Evolutionary conservation across 371 early-diverging fungal species (phyloP), one percentile per base, ranked within the genome.

Genomic region (Zychaea mexicana): DNA sequence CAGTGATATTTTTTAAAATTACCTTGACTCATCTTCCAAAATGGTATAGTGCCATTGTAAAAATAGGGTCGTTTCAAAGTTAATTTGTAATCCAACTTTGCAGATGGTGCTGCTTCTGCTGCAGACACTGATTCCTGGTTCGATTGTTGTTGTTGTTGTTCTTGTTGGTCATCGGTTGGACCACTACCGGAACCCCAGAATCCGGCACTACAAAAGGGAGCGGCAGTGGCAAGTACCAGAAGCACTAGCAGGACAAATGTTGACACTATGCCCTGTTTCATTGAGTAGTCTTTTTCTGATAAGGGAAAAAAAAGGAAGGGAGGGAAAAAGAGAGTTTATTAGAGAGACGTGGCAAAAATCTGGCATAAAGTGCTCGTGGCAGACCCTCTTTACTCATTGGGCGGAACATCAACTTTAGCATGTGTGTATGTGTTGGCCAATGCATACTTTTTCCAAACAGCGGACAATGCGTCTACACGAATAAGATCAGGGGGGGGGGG

Each of bases 41-140:
- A 86, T 2, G 91, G 90, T 21, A 89, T 67, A 3, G 71, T 72
- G 2, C 70, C 69, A 49, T 86, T 83, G 62, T 86, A 74, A 33
- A 81, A 81, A 67, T 74, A 87, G 10, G 90, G 90, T 68, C 79
- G 73, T 71, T 90, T 90, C 66, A 90, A 81, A 15, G 87, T 72
- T 61, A 80, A 77, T 45, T 85, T 87, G 69, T 87, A 92, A 73
- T 92, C 92, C 62, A 83, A 78, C 63, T 72, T 73, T 8, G 65
- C 65, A 19, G 61, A 47, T 19, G 76, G 76, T 32, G 74, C 69
- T 36, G 52, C 1, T n/a, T n/a, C n/a, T n/a, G n/a, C n/a, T n/a
- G n/a, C n/a, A n/a, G n/a, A n/a, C n/a, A n/a, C n/a, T n/a, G n/a
- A 17, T 4, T 24, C 24, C 12, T 26, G 21, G 8, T 31, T 22